These are phyloP conservation scores for Colletotrichum paranaense DNA, from an alignment of 2,329 filamentous ascomycete genomes.

Conservation along the genomic window DNA sequence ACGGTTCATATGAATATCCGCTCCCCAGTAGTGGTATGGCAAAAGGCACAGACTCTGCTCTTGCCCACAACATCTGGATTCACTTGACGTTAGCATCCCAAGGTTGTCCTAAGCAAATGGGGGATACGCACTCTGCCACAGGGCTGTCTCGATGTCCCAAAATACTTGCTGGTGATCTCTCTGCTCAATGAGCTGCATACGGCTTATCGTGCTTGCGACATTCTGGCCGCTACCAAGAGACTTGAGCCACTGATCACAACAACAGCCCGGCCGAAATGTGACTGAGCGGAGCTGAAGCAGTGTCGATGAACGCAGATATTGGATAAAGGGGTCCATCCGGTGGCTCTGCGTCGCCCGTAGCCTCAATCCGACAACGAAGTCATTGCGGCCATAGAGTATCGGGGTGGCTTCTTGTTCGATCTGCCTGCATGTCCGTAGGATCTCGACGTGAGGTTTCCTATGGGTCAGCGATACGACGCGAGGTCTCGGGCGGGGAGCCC, in stretches of 20 bases:
- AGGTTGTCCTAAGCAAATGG: neutral
- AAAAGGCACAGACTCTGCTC: conserved; percentile 23
- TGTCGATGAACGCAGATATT: conserved; percentile 38
- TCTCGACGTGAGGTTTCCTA: conserved; percentile 38
- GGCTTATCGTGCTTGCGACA: neutral
- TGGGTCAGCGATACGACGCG: conserved; percentile 14
- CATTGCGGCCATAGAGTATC: conserved; percentile 44
- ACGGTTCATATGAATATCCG: neutral
- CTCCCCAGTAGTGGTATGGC: conserved; percentile 9
- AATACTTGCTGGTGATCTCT: neutral
- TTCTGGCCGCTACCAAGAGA: neutral
- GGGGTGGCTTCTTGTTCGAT: conserved; percentile 44
- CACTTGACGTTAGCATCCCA: neutral
- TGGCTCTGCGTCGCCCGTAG: conserved; percentile 32
- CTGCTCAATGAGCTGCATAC: neutral
- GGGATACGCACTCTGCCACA: neutral
- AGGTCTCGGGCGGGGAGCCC: conserved; percentile 23
- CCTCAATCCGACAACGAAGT: conserved; percentile 39
- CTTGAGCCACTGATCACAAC: conserved; percentile 32
- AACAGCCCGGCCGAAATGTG: conserved; percentile 37
- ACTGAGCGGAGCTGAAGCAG: conserved; percentile 34
- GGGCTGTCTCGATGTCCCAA: conserved; percentile 1
- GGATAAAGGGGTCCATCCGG: conserved; percentile 37
- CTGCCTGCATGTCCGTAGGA: conserved; percentile 45
- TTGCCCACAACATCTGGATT: neutral